A percentile compares a stretch with the other conserved stretches of the same genome.
Conservation (phyloP, 2,329 filamentous ascomycete genomes). For the Calonectria hongkongensis region DNA sequence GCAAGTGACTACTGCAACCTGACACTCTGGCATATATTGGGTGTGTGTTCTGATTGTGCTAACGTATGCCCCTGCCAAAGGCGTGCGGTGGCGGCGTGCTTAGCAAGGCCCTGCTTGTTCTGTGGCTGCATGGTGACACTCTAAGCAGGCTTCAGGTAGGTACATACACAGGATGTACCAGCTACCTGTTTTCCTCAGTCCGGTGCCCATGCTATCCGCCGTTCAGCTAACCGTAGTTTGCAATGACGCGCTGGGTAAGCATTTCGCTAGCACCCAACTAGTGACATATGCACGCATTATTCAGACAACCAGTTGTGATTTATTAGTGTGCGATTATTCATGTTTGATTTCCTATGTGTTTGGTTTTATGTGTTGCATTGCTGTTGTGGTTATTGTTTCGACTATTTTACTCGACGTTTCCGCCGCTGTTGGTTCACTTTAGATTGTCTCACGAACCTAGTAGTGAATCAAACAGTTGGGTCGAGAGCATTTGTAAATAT, state of each 20-base stretch:
- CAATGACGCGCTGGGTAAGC: not conserved
- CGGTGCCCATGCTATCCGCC: not conserved
- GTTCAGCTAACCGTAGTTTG: not conserved
- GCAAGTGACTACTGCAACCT: slow-evolving; percentile 1
- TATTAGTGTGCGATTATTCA: no score
- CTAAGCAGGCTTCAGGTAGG: not conserved
- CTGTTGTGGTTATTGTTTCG: no score
- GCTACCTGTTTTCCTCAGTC: not conserved
- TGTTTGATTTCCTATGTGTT: no score
- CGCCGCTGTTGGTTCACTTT: no score
- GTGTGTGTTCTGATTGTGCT: not conserved
- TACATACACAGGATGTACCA: slow-evolving; percentile 6
- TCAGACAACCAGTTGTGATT: no score
- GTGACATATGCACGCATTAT: not conserved
- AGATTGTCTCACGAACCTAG: no score
- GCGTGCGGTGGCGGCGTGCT: slow-evolving; percentile 8
- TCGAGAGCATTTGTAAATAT: no score
- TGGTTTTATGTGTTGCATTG: no score
- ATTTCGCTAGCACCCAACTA: not conserved
- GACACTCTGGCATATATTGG: not conserved
- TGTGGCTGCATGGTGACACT: slow-evolving; percentile 15
- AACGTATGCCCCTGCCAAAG: not conserved
- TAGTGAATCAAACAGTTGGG: no score
- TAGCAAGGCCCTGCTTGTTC: not conserved
- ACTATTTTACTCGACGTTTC: no score